Evolutionary conservation across 2,329 filamentous ascomycete genomes (phyloP).

Genomic region (Bimuria novae-zelandiae): DNA sequence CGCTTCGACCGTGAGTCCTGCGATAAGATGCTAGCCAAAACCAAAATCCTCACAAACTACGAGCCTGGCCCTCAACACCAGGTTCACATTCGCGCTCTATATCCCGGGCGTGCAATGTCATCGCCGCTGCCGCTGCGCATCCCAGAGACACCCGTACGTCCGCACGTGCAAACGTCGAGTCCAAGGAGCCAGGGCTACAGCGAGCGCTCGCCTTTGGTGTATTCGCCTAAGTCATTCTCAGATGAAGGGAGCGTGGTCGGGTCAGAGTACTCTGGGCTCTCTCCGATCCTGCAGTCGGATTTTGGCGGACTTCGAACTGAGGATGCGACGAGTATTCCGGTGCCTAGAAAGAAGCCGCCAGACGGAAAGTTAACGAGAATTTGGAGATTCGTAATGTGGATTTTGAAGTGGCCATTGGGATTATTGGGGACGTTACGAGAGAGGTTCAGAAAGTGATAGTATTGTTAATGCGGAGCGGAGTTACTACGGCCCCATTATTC

Average conservation of each 20-base stretch:
- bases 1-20: slow-evolving; percentile 33
- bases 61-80: slow-evolving; percentile 28
- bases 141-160: not conserved
- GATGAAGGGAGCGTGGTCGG: slow-evolving; percentile 8
- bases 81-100: not conserved
- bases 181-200: not conserved
- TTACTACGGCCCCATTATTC: not conserved
- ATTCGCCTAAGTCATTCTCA: slow-evolving; percentile 11
- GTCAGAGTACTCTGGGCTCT: slow-evolving; percentile 12
- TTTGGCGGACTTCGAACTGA: slow-evolving; percentile 12
- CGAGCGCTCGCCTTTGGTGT: not conserved
- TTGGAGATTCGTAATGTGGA: not conserved
- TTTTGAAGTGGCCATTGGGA: not conserved
- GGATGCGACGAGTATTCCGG: not conserved
- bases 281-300: slow-evolving; percentile 19
- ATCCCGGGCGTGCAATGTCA: not conserved
- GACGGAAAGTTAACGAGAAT: not conserved
- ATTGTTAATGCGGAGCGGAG: too few species aligned
- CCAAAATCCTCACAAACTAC: slow-evolving; percentile 34
- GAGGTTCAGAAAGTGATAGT: not conserved
- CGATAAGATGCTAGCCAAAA: slow-evolving; percentile 31
- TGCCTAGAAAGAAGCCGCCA: slow-evolving; percentile 10
- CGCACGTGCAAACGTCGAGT: not conserved
- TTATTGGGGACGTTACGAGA: not conserved
- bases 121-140: not conserved